Conservation (phyloP, 1,284 basidiomycete genomes). For the Mycena sp. region DNA sequence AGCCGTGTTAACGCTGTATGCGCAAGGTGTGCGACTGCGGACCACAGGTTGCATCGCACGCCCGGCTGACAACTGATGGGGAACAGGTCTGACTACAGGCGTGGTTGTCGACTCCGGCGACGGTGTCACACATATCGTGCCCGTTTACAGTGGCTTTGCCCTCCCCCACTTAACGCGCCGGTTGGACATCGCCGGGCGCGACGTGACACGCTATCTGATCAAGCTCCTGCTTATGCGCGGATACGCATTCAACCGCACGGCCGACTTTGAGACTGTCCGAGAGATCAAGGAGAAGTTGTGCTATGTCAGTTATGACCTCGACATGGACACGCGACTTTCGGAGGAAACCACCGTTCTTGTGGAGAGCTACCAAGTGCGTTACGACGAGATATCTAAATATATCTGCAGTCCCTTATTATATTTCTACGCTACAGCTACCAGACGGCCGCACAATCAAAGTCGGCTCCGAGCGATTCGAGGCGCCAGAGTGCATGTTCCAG, state of each 20-base stretch:
- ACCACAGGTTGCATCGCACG: neutral
- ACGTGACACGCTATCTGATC: conserved; percentile 98
- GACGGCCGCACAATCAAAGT: conserved; percentile 98
- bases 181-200: conserved; percentile 96
- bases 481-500: conserved; percentile 99
- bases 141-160: conserved; percentile 96
- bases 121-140: conserved; percentile 99
- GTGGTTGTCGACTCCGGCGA: conserved; percentile 99
- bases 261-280: conserved; percentile 98
- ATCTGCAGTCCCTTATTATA: conserved; percentile 2
- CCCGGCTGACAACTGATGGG: conserved; percentile 14
- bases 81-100: conserved; percentile 92
- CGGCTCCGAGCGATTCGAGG: conserved; percentile 98
- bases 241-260: conserved; percentile 99
- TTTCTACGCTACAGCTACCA: conserved; percentile 72
- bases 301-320: conserved; percentile 97
- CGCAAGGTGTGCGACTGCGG: conserved; percentile 80
- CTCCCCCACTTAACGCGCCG: conserved; percentile 95
- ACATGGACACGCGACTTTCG: conserved; percentile 91
- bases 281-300: conserved; percentile 99
- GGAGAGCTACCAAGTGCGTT: conserved; percentile 91
- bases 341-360: conserved; percentile 98
- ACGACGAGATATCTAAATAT: conserved; percentile 41
- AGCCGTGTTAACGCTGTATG: conserved; percentile 97
- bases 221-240: conserved; percentile 98